These are phyloP conservation scores for Penicillium sp. DNA, from an alignment of 2,329 filamentous ascomycete genomes.

Conservation along the genomic window DNA sequence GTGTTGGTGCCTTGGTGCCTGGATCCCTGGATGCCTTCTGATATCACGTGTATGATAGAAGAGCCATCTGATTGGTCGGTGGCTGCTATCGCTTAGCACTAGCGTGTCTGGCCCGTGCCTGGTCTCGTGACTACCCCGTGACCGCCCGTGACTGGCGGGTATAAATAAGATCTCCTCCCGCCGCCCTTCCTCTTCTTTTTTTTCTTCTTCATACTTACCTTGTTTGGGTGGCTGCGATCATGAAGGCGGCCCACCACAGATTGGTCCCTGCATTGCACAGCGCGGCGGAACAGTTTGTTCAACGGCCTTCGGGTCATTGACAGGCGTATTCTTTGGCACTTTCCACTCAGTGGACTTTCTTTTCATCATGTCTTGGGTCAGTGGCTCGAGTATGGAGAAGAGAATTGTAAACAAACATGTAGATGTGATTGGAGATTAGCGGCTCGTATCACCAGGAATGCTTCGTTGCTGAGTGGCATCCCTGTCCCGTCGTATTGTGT, in stretches of 20 bases:
- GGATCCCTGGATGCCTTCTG: background rate
- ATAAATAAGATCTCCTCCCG: conserved; percentile 36
- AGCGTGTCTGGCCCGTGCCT: conserved; percentile 11
- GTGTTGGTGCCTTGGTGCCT: background rate
- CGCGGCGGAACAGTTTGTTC: conserved; percentile 56
- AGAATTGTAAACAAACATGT: conserved; percentile 19
- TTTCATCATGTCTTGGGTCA: conserved; percentile 41
- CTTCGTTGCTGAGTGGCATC: too few relatives aligned
- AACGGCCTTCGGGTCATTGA: conserved; percentile 51
- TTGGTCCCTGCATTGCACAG: conserved; percentile 63
- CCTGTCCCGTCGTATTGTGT: too few relatives aligned
- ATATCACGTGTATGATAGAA: too few relatives aligned
- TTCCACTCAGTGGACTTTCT: conserved; percentile 33
- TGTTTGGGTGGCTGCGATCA: conserved; percentile 55
- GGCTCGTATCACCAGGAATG: too few relatives aligned
- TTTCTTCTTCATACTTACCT: conserved; percentile 58
- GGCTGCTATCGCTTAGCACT: conserved; percentile 20
- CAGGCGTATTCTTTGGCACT: conserved; percentile 46
- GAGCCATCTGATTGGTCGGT: background rate
- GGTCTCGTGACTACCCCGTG: too few relatives aligned
- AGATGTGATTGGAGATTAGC: too few relatives aligned
- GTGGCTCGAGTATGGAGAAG: conserved; percentile 40
- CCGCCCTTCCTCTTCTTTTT: conserved; percentile 35
- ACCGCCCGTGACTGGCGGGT: conserved; percentile 1
- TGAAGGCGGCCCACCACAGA: conserved; percentile 50